A percentile compares a stretch with the other conserved stretches of the same genome.
Conservation (phyloP, 768 basidiomycete species). For the Russula sp. region DNA sequence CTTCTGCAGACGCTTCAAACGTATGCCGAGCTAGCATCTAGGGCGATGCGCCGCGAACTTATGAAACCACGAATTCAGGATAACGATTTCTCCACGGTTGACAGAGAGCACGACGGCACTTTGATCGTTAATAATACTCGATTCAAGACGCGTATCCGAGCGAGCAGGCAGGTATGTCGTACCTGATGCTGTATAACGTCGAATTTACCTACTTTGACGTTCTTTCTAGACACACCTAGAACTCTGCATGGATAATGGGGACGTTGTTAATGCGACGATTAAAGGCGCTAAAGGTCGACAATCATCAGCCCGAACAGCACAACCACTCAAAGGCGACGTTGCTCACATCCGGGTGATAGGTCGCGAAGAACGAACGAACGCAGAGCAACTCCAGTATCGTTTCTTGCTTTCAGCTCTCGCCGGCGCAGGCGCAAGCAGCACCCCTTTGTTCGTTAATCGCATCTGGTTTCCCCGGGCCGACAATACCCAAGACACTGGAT, state of each 20-base stretch:
- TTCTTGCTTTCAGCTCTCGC: slow-evolving; percentile 10
- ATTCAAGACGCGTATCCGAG: slow-evolving; percentile 21
- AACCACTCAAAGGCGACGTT: background rate
- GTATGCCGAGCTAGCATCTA: slow-evolving; percentile 1
- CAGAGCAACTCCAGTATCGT: slow-evolving; percentile 14
- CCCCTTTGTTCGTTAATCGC: slow-evolving; percentile 6
- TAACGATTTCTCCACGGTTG: slow-evolving; percentile 12
- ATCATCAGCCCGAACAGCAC: slow-evolving; percentile 1
- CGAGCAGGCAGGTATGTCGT: slow-evolving; percentile 6
- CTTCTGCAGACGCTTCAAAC: slow-evolving; percentile 1
- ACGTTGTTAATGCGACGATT: background rate
- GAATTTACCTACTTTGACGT: background rate
- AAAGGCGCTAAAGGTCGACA: slow-evolving; percentile 3
- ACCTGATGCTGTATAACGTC: background rate
- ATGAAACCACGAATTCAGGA: slow-evolving; percentile 9
- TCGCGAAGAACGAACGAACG: slow-evolving; percentile 18
- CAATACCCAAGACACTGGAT: background rate
- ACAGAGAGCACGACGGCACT: background rate
- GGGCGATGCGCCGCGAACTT: slow-evolving; percentile 4
- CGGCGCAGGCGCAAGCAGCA: background rate
- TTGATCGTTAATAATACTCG: slow-evolving; percentile 14
- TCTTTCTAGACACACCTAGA: slow-evolving; percentile 14
- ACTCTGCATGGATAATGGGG: background rate
- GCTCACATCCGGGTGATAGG: slow-evolving; percentile 19
- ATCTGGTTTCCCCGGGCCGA: slow-evolving; percentile 18